Conservation (phyloP, 129 eudicot genomes). For the Logfia minima region DNA sequence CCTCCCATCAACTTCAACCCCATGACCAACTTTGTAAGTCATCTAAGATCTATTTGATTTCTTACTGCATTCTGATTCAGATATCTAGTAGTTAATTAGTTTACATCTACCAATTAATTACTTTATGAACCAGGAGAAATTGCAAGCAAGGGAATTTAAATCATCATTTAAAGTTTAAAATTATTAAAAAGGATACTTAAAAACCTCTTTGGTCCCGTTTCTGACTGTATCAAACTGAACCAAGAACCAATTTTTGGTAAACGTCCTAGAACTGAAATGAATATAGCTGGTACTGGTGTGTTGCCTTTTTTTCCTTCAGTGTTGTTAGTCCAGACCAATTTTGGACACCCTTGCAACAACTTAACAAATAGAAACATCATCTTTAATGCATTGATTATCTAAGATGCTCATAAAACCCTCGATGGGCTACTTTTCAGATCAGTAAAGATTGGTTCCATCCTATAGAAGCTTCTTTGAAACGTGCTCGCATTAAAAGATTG, state of each 20-base stretch:
- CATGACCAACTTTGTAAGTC: constrained; percentile 51
- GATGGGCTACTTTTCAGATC: constrained; percentile 41
- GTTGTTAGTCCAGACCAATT: background rate
- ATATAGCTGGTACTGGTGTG: background rate
- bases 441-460: constrained; percentile 62
- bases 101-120: background rate
- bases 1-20: constrained; percentile 44
- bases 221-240: background rate
- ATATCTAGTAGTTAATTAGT: background rate
- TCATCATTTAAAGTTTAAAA: background rate
- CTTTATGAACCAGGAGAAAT: background rate
- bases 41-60: background rate
- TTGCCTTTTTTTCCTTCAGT: background rate
- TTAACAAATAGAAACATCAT: background rate
- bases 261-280: background rate
- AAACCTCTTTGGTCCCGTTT: background rate
- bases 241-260: background rate
- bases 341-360: background rate
- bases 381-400: background rate
- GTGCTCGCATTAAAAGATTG: constrained; percentile 51
- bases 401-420: background rate
- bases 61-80: background rate
- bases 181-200: background rate
- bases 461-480: constrained; percentile 64
- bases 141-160: background rate